These are phyloP conservation scores for Ceratocystis harringtonii DNA, from an alignment of 2,329 filamentous ascomycete species.

Conservation along the genomic window DNA sequence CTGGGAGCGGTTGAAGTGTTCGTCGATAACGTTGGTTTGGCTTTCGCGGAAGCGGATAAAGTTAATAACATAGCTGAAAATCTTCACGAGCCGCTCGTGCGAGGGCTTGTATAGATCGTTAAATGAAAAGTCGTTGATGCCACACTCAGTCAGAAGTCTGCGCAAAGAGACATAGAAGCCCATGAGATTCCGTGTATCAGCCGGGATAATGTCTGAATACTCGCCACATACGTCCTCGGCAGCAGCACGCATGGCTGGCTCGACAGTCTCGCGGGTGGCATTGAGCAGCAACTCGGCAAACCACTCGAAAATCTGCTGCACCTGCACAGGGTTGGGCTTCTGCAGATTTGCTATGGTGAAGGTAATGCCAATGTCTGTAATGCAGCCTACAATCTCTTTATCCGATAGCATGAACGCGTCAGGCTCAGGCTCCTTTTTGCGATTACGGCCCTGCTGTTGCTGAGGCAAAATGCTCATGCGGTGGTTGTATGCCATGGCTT, in stretches of 20 bases:
- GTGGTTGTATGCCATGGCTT: conserved; percentile 41
- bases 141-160: conserved; percentile 69
- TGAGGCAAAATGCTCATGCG: conserved; percentile 46
- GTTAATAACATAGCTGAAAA: conserved; percentile 97
- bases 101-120: conserved; percentile 83
- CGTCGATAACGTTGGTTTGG: conserved; percentile 76
- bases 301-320: conserved; percentile 97
- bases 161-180: conserved; percentile 81
- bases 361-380: conserved; percentile 87
- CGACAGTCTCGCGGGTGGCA: conserved; percentile 79
- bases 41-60: conserved; percentile 94
- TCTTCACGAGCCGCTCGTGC: conserved; percentile 77
- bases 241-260: conserved; percentile 87
- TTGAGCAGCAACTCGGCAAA: conserved; percentile 91
- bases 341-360: conserved; percentile 77
- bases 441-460: conserved; percentile 35
- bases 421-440: conserved; percentile 45
- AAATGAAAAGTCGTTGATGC: conserved; percentile 86
- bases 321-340: conserved; percentile 85
- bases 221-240: conserved; percentile 76
- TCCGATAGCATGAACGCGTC: conserved; percentile 48
- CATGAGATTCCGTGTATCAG: conserved; percentile 87
- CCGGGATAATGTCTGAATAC: conserved; percentile 67
- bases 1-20: conserved; percentile 85
- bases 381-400: conserved; percentile 85